These are phyloP conservation scores for Elsinoe fawcettii DNA, from an alignment of 2,329 filamentous ascomycete species.

Conservation along the genomic window DNA sequence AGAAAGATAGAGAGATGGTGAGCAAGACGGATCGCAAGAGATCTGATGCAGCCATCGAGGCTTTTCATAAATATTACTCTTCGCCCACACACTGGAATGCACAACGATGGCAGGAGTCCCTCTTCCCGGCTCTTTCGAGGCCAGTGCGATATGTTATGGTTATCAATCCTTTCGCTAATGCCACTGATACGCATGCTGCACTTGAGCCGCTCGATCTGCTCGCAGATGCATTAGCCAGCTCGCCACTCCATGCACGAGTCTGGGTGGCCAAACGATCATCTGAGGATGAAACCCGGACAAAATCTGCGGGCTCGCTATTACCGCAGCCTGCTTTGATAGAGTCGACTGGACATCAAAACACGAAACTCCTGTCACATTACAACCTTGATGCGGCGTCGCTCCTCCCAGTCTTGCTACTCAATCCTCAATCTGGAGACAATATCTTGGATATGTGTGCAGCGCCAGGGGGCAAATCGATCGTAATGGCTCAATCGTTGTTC, in stretches of 20 bases:
- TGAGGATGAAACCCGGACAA: not conserved
- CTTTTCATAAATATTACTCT: constrained; percentile 27
- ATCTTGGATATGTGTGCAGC: constrained; percentile 37
- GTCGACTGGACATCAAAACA: not conserved
- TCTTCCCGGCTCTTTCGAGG: constrained; percentile 23
- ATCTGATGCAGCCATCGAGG: constrained; percentile 21
- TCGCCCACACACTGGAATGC: constrained; percentile 11
- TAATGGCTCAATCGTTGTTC: constrained; percentile 29
- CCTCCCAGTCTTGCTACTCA: constrained; percentile 31
- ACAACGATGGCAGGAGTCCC: constrained; percentile 25
- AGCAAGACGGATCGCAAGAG: constrained; percentile 11
- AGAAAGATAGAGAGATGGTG: not conserved
- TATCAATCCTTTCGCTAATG: not conserved
- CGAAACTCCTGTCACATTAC: constrained; percentile 22
- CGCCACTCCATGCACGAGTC: not conserved
- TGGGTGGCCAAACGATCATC: not conserved
- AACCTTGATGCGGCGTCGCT: constrained; percentile 29
- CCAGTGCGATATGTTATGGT: constrained; percentile 2
- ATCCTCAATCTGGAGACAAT: constrained; percentile 30
- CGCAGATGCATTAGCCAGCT: not conserved
- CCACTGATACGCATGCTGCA: not conserved
- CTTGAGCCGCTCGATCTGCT: not conserved
- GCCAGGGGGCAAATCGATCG: constrained; percentile 32
- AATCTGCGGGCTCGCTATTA: not conserved
- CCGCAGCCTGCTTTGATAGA: not conserved